Evolutionary conservation across 2,329 filamentous ascomycete genomes (phyloP), one percentile per base, ranked within the genome.

Genomic region (Fusarium verticillioides): DNA sequence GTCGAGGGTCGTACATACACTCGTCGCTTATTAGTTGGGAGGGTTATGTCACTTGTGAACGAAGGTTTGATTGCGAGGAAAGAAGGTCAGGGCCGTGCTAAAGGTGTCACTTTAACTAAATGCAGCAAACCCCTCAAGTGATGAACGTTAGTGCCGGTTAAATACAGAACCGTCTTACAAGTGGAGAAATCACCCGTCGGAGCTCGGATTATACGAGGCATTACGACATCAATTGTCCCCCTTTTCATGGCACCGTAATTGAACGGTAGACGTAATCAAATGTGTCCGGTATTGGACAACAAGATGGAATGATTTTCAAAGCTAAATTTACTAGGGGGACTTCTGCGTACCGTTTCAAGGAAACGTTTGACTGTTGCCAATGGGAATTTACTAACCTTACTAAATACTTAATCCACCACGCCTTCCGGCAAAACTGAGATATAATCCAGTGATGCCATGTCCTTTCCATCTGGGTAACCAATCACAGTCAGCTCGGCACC

Each of bases 261-360:
- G 1, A 50, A 9, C 16, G 18, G 21, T 15, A 13, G 5, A n/a
- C 9, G n/a, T 23, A 23, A 19, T 7, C 8, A n/a, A 12, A 16
- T 10, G 13, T 18, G 4, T 15, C 47, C 13, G 11, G 30, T 50
- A n/a, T 13, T 36, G 2, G 3, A 50, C 19, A 5, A 9, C 4
- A 34, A 19, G 11, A 13, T 4, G 12, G 2, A 23, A 19, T 36
- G 12, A 3, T 18, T 23, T 9, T 8, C 3, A 13, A 36, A 6
- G 30, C 16, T 15, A 10, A 15, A 10, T 21, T 18, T 21, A 37
- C 4, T 19, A 2, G 6, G n/a, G 12, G 18, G 15, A 10, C 10
- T 21, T 36, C 16, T 8, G 8, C 16, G 5, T 21, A 11, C 13
- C 4, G 8, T 21, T 21, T 15, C 3, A 1, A 21, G 18, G 9